These are phyloP conservation scores for Vicia faba DNA, from an alignment of 306 rosid species.

Conservation along the genomic window DNA sequence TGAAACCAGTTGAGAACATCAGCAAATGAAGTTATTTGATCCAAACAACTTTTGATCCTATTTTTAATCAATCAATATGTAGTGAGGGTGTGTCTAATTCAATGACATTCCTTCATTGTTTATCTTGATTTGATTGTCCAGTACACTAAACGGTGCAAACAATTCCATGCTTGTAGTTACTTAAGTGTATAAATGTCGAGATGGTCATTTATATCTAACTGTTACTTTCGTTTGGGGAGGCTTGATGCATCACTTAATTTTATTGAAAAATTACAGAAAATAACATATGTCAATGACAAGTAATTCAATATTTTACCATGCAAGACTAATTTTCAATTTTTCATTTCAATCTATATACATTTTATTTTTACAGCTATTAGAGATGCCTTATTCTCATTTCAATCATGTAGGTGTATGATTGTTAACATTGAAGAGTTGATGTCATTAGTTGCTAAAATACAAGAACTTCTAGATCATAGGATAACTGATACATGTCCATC, in stretches of 20 bases:
- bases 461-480: constrained; percentile 63
- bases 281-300: constrained; percentile 53
- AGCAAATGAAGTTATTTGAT: too few relatives aligned
- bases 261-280: constrained; percentile 67
- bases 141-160: constrained; percentile 34
- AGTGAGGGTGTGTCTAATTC: too few relatives aligned
- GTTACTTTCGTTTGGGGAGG: constrained; percentile 84
- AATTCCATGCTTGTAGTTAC: constrained; percentile 43
- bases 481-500: constrained; percentile 46
- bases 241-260: constrained; percentile 75
- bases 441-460: constrained; percentile 62
- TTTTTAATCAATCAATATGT: too few relatives aligned
- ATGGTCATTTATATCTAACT: constrained; percentile 78
- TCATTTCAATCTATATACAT: constrained; percentile 26
- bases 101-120: too few relatives aligned
- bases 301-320: constrained; percentile 40
- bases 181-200: constrained; percentile 67
- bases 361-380: constrained; percentile 33
- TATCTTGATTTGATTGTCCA: too few relatives aligned
- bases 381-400: constrained; percentile 42
- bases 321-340: constrained; percentile 35
- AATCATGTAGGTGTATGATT: constrained; percentile 47
- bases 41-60: too few relatives aligned
- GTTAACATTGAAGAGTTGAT: constrained; percentile 51
- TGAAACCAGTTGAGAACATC: too few relatives aligned